Evolutionary conservation across 1,284 basidiomycete species (phyloP).

Genomic region (Apiotrichum montevideense): DNA sequence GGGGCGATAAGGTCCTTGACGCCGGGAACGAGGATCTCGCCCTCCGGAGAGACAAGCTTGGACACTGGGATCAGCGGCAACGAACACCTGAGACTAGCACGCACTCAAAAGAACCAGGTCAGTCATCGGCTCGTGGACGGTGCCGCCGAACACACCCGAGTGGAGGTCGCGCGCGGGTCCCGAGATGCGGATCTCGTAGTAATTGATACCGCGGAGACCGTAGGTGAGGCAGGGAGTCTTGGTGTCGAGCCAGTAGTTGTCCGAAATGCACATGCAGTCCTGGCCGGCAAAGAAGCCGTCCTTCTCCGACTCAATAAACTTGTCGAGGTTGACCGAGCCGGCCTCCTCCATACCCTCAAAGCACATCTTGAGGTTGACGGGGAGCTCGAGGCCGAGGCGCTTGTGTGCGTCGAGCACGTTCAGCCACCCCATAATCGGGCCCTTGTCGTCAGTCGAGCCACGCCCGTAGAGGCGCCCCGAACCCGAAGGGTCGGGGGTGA

Average conservation of each 20-base stretch:
- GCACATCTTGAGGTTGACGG: constrained; percentile 90
- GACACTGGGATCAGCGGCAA: constrained; percentile 42
- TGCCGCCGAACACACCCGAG: constrained; percentile 82
- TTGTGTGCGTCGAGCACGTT: constrained; percentile 88
- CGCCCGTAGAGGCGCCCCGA: constrained; percentile 66
- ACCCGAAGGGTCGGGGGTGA: constrained; percentile 57
- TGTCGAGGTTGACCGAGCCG: constrained; percentile 88
- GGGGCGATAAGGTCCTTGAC: constrained; percentile 80
- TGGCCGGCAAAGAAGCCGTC: constrained; percentile 81
- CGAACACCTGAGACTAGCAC: constrained; percentile 7
- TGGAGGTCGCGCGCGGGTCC: constrained; percentile 89
- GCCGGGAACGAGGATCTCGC: constrained; percentile 84
- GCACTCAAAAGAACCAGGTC: constrained; percentile 51
- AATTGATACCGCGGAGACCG: constrained; percentile 71
- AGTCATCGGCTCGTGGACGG: constrained; percentile 78
- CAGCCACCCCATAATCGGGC: constrained; percentile 86
- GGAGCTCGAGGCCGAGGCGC: constrained; percentile 66
- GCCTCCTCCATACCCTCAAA: constrained; percentile 99
- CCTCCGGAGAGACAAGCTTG: constrained; percentile 75
- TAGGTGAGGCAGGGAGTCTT: constrained; percentile 50
- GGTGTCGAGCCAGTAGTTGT: constrained; percentile 51
- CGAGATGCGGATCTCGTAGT: constrained; percentile 76
- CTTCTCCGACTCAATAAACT: constrained; percentile 75
- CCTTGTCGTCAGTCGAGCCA: constrained; percentile 89
- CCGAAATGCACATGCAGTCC: constrained; percentile 86